Percentiles rank a stretch among this genome's conserved stretches.
phyloP scores from a whole-genome alignment of 192 early-diverging fungal genomes.

The Podila epigama region DNA sequence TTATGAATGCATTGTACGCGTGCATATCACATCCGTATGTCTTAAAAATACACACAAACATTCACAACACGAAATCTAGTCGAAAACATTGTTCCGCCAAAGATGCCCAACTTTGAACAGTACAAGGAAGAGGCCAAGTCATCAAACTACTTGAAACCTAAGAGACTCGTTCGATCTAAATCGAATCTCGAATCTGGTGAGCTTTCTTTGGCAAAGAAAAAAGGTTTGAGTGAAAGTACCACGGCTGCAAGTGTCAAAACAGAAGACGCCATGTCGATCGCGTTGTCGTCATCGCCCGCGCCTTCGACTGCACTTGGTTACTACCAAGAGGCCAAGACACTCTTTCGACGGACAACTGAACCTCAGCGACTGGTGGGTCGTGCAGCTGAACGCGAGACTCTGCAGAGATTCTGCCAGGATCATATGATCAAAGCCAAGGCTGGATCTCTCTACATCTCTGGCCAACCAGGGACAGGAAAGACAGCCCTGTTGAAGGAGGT shows the following conservation, averaged over 20 bases:
- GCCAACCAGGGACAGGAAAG: conserved; percentile 95
- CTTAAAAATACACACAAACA: too few relatives aligned
- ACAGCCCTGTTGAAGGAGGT: conserved; percentile 82
- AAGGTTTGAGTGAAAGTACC: not conserved
- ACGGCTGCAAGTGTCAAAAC: not conserved
- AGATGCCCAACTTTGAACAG: not conserved
- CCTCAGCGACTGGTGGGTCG: conserved; percentile 74
- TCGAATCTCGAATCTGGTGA: not conserved
- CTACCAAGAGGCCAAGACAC: conserved; percentile 66
- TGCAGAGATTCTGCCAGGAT: conserved; percentile 59
- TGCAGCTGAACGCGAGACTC: conserved; percentile 56
- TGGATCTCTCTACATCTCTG: conserved; percentile 86
- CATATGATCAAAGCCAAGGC: conserved; percentile 58
- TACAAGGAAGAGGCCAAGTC: not conserved
- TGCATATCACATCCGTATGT: too few relatives aligned
- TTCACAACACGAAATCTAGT: too few relatives aligned
- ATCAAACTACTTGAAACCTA: not conserved
- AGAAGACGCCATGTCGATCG: not conserved
- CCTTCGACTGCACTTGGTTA: conserved; percentile 2
- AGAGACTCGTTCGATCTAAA: not conserved
- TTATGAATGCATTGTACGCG: too few relatives aligned
- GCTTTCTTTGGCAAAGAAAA: not conserved
- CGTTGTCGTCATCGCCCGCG: not conserved
- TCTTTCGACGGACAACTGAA: conserved; percentile 67
- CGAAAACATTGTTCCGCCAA: not conserved